Conservation (phyloP, 2,329 filamentous ascomycete genomes). For the Neonectria sp. region DNA sequence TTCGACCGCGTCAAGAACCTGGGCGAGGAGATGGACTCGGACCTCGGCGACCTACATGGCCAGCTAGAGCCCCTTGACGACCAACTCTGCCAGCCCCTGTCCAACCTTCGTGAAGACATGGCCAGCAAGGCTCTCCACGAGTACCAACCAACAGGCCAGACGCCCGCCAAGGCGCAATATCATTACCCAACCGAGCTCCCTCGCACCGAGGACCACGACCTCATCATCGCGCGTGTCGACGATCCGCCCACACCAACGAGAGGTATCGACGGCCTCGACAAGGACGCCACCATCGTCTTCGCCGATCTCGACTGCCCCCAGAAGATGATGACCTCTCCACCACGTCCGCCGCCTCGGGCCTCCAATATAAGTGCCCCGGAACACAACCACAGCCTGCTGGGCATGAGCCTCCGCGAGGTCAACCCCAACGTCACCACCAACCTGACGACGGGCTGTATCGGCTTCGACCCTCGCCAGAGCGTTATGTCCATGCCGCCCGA, state of each 20-base stretch:
- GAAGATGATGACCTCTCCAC: conserved; percentile 49
- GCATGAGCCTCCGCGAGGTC: conserved; percentile 68
- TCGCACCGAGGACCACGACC: conserved; percentile 71
- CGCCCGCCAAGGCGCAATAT: conserved; percentile 86
- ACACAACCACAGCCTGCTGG: conserved; percentile 50
- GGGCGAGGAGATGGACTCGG: conserved; percentile 76
- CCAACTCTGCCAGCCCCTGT: conserved; percentile 78
- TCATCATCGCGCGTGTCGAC: conserved; percentile 60
- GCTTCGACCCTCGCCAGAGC: conserved; percentile 61
- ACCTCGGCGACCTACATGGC: conserved; percentile 71
- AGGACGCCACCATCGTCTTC: conserved; percentile 59
- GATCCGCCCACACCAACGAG: conserved; percentile 47
- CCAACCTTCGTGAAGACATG: conserved; percentile 79
- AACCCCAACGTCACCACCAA: conserved; percentile 66
- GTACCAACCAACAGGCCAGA: conserved; percentile 88
- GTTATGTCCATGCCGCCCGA: conserved; percentile 58
- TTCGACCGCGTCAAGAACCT: conserved; percentile 78
- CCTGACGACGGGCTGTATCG: conserved; percentile 53
- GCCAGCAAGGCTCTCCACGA: conserved; percentile 77
- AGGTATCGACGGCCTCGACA: conserved; percentile 50
- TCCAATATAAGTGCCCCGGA: conserved; percentile 48
- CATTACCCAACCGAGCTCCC: conserved; percentile 86
- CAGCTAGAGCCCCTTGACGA: conserved; percentile 73
- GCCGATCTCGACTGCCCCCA: conserved; percentile 52
- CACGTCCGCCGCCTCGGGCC: conserved; percentile 51